Base-by-base conservation (phyloP, 805 yeast genomes). In the Nakazawaea wyomingensis region DNA sequence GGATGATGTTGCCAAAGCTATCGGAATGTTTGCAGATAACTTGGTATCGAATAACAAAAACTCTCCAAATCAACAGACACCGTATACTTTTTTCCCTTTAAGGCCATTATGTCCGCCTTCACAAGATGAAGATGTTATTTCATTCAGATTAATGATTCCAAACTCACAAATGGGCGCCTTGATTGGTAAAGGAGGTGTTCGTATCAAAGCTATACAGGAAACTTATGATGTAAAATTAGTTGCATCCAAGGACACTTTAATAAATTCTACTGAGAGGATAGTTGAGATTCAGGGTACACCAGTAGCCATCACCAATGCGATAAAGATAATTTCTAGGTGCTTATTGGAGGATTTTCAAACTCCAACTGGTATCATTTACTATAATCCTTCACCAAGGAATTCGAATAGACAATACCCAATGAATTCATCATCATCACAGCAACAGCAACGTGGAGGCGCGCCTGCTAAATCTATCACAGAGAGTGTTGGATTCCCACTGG, bases 81-180 rank as follows among this genome's bases (percentile, higher is more conserved):
- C 63, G 11, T 78, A 74, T 65, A 74, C 62, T 43, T 78, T 65
- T 50, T 78, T 75, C 65, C 86, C 85, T 39, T 65, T 76, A 52
- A 78, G 77, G 59, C 74, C 80, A 54, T 66, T 80, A 55, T 68
- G 76, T 56, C 69, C 73, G 42, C 74, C 79, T 5, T 60, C 71
- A 20, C 65, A 73, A 24, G 14, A 26, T 4, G 72, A 72, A 34
- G 79, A 77, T 21, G 69, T 74, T 39, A 71, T 76, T 28, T 69
- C 77, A 28, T 61, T 88, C 54, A 74, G 96, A 56, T 68, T 89
- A 36, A 68, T 89, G 49, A 72, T 88, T 46, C 88, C 96, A 32
- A 87, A 88, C 61, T 72, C 81, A 40, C 96, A 87, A 59, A 80
- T 88, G 78, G 96, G 96, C 31, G 80, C 95, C 7, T 74, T 89